Evolutionary conservation across 2,329 filamentous ascomycete genomes (phyloP), one percentile per base, ranked within the genome.

Genomic region (Verticillium zaregamsianum): DNA sequence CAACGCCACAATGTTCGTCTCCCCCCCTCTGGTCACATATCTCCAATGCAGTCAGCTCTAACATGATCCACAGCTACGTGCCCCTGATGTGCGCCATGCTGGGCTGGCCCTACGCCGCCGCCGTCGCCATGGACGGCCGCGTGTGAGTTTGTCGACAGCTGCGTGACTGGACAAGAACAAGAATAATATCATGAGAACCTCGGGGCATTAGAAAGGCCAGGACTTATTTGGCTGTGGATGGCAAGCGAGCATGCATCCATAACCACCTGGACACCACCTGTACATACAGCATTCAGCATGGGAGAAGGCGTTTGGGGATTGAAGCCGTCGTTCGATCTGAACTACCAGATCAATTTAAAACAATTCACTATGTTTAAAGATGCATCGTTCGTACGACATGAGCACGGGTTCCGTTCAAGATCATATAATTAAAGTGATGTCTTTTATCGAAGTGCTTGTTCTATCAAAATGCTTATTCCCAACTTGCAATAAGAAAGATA

Each of bases 1-100:
- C 40, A 65, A 65, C 49, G 67, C 71, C 52, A 64, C 67, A 8
- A 63, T 79, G 77, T 80, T 76, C 65, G 76, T 69, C 59, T 11
- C 28, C 11, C 45, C 40, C 20, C 33, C n/a, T 57, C 49, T 1
- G 31, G 15, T 15, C 3, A 20, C 23, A 12, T 8, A 3, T 23
- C 45, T n/a, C 9, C 3, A 9, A 49, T 5, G 12, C 7, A 25
- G n/a, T 9, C 17, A 23, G n/a, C 11, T 9, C 45, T 49, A 49
- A 49, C 45, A 25, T 5, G 8, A 5, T 11, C 20, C 12, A 57
- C 25, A 65, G 64, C 31, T 61, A 59, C 55, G 52, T 56, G 14
- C 35, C 58, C 20, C 55, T 58, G 31, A 37, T 40, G 11, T 15
- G 58, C 20, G 58, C 59, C 56, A 58, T 65, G 14, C 63, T 65